phyloP scores from a whole-genome alignment of 1,284 basidiomycete species.

The Trichosporon coremiiforme region DNA sequence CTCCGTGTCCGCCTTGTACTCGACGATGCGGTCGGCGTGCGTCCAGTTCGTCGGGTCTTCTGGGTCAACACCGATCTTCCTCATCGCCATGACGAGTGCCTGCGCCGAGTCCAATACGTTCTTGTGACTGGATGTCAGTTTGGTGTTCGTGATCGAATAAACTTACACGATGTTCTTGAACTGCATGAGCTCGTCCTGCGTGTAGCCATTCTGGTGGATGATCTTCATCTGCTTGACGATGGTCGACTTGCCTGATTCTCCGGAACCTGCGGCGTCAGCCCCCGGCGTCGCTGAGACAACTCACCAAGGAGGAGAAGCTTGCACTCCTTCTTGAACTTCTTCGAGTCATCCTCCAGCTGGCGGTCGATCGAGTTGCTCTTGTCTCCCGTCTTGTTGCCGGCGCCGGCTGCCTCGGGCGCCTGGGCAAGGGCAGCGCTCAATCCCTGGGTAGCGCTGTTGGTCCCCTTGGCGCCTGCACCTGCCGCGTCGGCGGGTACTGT shows the following conservation, averaged over 20 bases:
- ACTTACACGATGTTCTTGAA: slow-evolving; percentile 72
- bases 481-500: slow-evolving; percentile 39
- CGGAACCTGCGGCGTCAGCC: slow-evolving; percentile 61
- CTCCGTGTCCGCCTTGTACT: slow-evolving; percentile 59
- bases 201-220: slow-evolving; percentile 93
- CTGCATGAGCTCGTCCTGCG: slow-evolving; percentile 72
- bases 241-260: slow-evolving; percentile 89
- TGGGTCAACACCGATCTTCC: slow-evolving; percentile 84
- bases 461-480: slow-evolving; percentile 30
- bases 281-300: slow-evolving; percentile 46
- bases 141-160: no score
- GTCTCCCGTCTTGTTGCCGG: slow-evolving; percentile 50
- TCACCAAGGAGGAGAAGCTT: slow-evolving; percentile 88
- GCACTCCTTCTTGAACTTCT: slow-evolving; percentile 81
- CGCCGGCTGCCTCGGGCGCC: slow-evolving; percentile 26
- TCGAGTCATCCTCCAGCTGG: slow-evolving; percentile 62
- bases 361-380: slow-evolving; percentile 64
- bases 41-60: slow-evolving; percentile 75
- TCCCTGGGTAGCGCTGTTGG: slow-evolving; percentile 37
- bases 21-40: slow-evolving; percentile 59
- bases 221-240: slow-evolving; percentile 99
- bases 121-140: slow-evolving; percentile 56
- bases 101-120: slow-evolving; percentile 85
- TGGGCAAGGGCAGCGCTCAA: slow-evolving; percentile 46
- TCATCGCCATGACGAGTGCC: slow-evolving; percentile 83